phyloP scores from a whole-genome alignment of 2,329 filamentous ascomycete genomes.

The Pyricularia sp. region DNA sequence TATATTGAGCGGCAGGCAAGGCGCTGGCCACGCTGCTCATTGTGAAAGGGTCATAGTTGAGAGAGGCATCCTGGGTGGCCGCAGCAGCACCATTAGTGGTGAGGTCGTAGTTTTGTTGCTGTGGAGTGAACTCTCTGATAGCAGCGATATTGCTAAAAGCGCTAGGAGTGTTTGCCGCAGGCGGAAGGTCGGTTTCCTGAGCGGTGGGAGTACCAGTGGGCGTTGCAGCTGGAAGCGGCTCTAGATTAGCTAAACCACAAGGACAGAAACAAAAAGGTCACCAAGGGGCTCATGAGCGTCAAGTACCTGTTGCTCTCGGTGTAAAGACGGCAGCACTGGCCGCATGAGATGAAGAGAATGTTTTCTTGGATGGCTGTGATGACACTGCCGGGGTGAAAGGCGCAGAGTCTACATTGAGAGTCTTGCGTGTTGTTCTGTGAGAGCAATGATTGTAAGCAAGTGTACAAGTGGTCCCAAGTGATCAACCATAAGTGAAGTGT shows the following conservation, averaged over 20 bases:
- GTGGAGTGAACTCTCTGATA: slow-evolving; percentile 52
- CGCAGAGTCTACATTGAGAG: slow-evolving; percentile 90
- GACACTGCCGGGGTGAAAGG: slow-evolving; percentile 66
- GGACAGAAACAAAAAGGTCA: background rate
- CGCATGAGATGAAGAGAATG: slow-evolving; percentile 78
- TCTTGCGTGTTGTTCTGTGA: slow-evolving; percentile 35
- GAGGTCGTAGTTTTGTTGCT: slow-evolving; percentile 40
- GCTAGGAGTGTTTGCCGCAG: background rate
- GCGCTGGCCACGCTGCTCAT: slow-evolving; percentile 45
- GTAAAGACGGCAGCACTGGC: slow-evolving; percentile 85
- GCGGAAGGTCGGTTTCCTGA: slow-evolving; percentile 22
- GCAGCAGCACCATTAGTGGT: slow-evolving; percentile 39
- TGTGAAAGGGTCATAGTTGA: slow-evolving; percentile 52
- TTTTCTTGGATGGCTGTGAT: slow-evolving; percentile 49
- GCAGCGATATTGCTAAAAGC: slow-evolving; percentile 42
- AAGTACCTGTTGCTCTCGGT: slow-evolving; percentile 41
- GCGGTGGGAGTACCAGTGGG: slow-evolving; percentile 29
- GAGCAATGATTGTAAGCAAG: background rate
- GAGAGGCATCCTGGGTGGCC: slow-evolving; percentile 30
- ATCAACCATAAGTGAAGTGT: background rate
- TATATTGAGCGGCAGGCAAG: slow-evolving; percentile 42
- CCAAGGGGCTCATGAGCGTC: slow-evolving; percentile 26
- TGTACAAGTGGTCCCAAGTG: background rate
- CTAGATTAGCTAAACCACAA: slow-evolving; percentile 15
- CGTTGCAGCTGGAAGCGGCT: slow-evolving; percentile 19